Percentiles rank a stretch among this genome's conserved stretches.
phyloP scores from a whole-genome alignment of 1,139 yeast species.

The Zhuliangozyma blackwelliae region DNA sequence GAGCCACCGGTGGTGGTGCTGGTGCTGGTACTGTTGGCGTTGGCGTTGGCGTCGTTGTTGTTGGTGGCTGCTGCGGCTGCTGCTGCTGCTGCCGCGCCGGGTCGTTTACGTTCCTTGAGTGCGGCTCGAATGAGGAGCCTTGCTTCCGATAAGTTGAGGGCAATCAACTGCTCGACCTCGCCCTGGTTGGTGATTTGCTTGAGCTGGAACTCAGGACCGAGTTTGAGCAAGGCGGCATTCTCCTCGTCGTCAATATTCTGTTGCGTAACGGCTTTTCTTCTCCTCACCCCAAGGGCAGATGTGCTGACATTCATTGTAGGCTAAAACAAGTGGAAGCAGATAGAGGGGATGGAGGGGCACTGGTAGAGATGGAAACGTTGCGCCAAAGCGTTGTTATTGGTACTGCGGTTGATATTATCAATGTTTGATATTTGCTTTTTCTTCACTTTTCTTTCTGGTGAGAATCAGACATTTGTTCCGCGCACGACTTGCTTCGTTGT shows the following conservation, averaged over 20 bases:
- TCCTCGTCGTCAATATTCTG: constrained; percentile 78
- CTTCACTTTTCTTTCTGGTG: too few relatives aligned
- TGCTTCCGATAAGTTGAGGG: constrained; percentile 85
- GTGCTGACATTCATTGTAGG: constrained; percentile 82
- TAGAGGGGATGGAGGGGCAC: too few relatives aligned
- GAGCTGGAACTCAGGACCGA: constrained; percentile 90
- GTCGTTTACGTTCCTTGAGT: constrained; percentile 63
- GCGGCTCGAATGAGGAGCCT: constrained; percentile 88
- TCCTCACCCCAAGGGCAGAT: constrained; percentile 79
- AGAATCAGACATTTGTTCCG: too few relatives aligned
- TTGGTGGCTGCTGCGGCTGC: constrained; percentile 7
- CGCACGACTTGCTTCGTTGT: too few relatives aligned
- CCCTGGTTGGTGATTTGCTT: constrained; percentile 81
- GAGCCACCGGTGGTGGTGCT: background rate
- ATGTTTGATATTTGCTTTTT: too few relatives aligned
- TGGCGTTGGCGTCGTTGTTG: constrained; percentile 9
- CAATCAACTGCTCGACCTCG: constrained; percentile 68
- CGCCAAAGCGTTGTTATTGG: too few relatives aligned
- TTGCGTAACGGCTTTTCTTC: constrained; percentile 57
- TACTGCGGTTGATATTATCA: too few relatives aligned
- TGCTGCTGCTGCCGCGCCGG: constrained; percentile 10
- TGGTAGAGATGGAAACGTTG: too few relatives aligned
- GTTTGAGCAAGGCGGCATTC: constrained; percentile 77
- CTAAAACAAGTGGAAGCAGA: too few relatives aligned
- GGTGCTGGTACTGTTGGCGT: constrained; percentile 1